Evolutionary conservation across 805 yeast genomes (phyloP).

Genomic region (Lipomyces orientalis): DNA sequence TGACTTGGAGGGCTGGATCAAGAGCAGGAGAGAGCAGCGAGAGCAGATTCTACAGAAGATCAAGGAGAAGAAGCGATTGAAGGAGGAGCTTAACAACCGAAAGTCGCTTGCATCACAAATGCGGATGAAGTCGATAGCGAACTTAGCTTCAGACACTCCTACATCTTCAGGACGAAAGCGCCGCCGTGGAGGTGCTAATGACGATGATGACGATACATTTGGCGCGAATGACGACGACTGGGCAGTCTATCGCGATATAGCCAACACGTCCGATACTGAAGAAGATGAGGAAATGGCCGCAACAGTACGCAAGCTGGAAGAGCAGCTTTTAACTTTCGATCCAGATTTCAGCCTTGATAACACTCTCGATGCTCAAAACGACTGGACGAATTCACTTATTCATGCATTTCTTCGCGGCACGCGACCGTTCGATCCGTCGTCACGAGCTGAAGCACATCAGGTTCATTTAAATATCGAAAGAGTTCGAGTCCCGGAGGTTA

Average conservation of each 20-base stretch:
- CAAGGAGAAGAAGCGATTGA: slow-evolving; percentile 70
- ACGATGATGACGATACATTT: slow-evolving; percentile 90
- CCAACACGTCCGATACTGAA: slow-evolving; percentile 72
- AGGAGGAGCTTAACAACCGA: slow-evolving; percentile 81
- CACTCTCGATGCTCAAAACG: slow-evolving; percentile 67
- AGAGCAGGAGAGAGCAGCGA: slow-evolving; percentile 66
- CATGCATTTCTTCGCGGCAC: slow-evolving; percentile 93
- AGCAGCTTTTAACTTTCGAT: slow-evolving; percentile 77
- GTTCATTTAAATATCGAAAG: slow-evolving; percentile 89
- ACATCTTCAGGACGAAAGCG: slow-evolving; percentile 35
- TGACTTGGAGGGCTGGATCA: slow-evolving; percentile 81
- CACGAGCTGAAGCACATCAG: slow-evolving; percentile 86
- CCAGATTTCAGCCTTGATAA: slow-evolving; percentile 86
- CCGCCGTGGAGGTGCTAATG: slow-evolving; percentile 54
- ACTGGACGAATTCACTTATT: slow-evolving; percentile 79
- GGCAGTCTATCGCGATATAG: slow-evolving; percentile 85
- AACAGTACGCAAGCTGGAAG: slow-evolving; percentile 59
- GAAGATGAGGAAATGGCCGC: slow-evolving; percentile 64
- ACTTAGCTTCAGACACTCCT: slow-evolving; percentile 70
- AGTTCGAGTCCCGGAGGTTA: slow-evolving; percentile 86
- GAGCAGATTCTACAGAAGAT: slow-evolving; percentile 62
- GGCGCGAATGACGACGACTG: slow-evolving; percentile 97
- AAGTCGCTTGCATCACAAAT: slow-evolving; percentile 90
- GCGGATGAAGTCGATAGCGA: slow-evolving; percentile 89
- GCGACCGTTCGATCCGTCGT: slow-evolving; percentile 72